Evolutionary conservation across 257 asterid species (phyloP).

Genomic region (Fraxinus excelsior): DNA sequence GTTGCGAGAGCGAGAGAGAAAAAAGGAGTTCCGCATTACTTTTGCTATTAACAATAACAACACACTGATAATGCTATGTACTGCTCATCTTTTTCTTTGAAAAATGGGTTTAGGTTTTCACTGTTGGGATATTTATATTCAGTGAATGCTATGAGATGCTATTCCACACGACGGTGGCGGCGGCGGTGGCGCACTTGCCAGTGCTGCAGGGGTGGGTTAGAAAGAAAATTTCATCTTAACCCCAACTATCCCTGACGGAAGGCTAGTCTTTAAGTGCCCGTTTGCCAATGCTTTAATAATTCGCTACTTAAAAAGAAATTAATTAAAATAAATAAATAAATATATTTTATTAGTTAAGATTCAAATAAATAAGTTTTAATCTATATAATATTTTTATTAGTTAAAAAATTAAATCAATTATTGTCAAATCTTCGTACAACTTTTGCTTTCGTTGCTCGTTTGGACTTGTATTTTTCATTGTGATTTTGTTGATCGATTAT

Average conservation of each 20-base stretch:
- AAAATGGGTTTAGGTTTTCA: slow-evolving; percentile 21
- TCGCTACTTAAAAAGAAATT: too few species aligned
- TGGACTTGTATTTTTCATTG: too few species aligned
- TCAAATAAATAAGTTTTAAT: too few species aligned
- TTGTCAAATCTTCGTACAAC: too few species aligned
- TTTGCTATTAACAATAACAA: slow-evolving; percentile 21
- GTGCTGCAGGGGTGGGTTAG: neutral
- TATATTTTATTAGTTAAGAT: too few species aligned
- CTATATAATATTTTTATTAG: too few species aligned
- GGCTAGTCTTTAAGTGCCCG: neutral
- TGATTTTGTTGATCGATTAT: neutral
- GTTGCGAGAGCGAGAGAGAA: slow-evolving; percentile 60
- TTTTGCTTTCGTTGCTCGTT: too few species aligned
- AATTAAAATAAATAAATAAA: too few species aligned
- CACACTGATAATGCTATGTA: slow-evolving; percentile 17
- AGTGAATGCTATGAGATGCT: neutral
- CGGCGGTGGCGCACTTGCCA: neutral
- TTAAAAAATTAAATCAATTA: too few species aligned
- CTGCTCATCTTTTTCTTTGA: neutral
- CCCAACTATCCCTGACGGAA: neutral
- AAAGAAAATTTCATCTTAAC: neutral
- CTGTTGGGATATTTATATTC: neutral
- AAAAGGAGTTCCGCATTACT: slow-evolving; percentile 54
- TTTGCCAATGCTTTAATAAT: neutral
- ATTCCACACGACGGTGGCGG: neutral